phyloP scores from a whole-genome alignment of 148 eudicot genomes.

The Vaccinium macrocarpon region DNA sequence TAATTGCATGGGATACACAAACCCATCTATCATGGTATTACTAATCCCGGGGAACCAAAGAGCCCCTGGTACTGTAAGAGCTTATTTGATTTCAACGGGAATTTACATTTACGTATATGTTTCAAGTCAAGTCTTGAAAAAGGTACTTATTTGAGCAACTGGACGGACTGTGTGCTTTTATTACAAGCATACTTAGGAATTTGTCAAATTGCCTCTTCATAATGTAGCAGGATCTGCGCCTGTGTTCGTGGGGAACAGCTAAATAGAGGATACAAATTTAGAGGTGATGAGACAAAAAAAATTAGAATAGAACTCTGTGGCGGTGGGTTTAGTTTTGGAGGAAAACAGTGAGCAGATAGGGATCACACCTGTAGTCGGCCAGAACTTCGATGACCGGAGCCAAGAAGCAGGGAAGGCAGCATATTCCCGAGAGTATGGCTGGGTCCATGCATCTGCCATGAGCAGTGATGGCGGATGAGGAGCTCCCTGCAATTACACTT shows the following conservation, averaged over 20 bases:
- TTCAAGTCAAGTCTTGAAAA: not conserved
- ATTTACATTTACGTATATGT: no score
- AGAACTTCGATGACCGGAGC: constrained; percentile 86
- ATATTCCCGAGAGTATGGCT: constrained; percentile 92
- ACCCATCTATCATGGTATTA: not conserved
- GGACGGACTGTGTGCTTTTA: not conserved
- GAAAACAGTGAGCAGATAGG: not conserved
- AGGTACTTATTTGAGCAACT: not conserved
- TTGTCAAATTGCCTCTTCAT: not conserved
- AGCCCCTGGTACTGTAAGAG: not conserved
- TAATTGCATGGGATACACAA: not conserved
- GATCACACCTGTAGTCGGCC: constrained; percentile 84
- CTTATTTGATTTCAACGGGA: not conserved
- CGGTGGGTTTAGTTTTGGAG: not conserved
- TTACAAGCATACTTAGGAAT: not conserved
- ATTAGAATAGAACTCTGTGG: not conserved
- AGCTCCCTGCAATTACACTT: constrained; percentile 67
- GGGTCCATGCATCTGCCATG: constrained; percentile 92
- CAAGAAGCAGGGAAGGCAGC: constrained; percentile 97
- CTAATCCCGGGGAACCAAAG: not conserved
- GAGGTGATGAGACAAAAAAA: not conserved
- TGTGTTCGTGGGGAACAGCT: not conserved
- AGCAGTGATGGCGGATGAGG: constrained; percentile 94
- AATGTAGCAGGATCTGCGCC: not conserved
- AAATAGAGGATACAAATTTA: not conserved